Evolutionary conservation across 345 rosid genomes (phyloP), one percentile per base, ranked within the genome.

Genomic region (Xanthoceras sorbifolium): DNA sequence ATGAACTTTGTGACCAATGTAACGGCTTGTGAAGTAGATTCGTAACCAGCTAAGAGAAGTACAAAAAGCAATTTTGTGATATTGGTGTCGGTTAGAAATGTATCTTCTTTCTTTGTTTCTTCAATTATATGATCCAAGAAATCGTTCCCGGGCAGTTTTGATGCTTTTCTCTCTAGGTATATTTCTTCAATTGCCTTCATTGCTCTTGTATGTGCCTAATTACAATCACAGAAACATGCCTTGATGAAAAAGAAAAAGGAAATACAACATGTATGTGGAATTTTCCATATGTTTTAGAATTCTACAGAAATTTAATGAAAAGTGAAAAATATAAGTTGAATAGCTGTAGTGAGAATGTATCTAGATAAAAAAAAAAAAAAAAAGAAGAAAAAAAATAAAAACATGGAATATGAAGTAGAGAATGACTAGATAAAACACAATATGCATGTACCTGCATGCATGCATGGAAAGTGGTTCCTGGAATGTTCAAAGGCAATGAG

Each of bases 401-500:
- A n/a, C n/a, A n/a, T n/a, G n/a, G n/a, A n/a, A n/a, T n/a, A 1
- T 38, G 11, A 38, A 38, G 44, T 38, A 7, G 44, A 38, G 44
- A 6, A 8, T 38, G 44, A 38, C 1, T 38, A 38, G 44, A 7
- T 40, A 40, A 7, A 7, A 40, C 44, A 9, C 1, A 40, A 8
- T 38, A 38, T 28, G 22, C 0, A 15, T 10, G 17, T 74, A 86
- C 86, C 85, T 77, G 25, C 6, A 65, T 8, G 29, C 84, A 74
- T 69, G 52, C 76, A 44, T 79, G 70, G 60, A 42, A 81, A 29
- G 83, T 54, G 12, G 86, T 81, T 6, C 86, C 89, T 0, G 86
- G 86, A 44, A 86, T 48, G 40, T 79, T 69, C 17, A 81, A 12
- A 48, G 89, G 86, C 63, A 83, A 75, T 2, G 80, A 77, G 71